A percentile compares a stretch with the other conserved stretches of the same genome.
phyloP scores from a whole-genome alignment of 164 flowering plant species.

The Aristolochia californica region DNA sequence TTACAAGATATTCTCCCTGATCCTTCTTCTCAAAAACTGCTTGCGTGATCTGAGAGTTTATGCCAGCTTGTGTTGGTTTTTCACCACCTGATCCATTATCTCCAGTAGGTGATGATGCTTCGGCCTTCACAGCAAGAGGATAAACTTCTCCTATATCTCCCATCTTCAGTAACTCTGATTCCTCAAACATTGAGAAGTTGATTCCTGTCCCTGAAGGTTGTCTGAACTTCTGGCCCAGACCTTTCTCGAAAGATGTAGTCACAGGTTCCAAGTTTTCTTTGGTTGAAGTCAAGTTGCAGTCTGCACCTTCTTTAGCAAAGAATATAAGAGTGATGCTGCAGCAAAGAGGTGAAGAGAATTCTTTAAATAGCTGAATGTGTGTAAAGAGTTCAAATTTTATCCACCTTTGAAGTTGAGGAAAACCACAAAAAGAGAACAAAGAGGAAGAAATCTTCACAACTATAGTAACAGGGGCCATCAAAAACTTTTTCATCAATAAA shows the following conservation, averaged over 20 bases:
- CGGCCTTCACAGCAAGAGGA: slow-evolving; percentile 86
- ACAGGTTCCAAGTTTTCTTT: slow-evolving; percentile 61
- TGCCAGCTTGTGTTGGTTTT: slow-evolving; percentile 20
- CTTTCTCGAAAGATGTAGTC: slow-evolving; percentile 55
- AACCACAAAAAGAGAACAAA: too few relatives aligned
- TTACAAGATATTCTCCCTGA: slow-evolving; percentile 59
- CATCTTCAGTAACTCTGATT: slow-evolving; percentile 42
- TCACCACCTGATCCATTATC: slow-evolving; percentile 28
- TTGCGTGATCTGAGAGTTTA: slow-evolving; percentile 81
- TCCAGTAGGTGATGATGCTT: slow-evolving; percentile 26
- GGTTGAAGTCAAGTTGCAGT: slow-evolving; percentile 51
- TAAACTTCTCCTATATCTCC: slow-evolving; percentile 43
- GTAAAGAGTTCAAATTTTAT: too few relatives aligned
- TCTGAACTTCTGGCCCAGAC: slow-evolving; percentile 81
- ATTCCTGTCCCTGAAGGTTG: slow-evolving; percentile 89
- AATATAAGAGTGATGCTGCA: slow-evolving; percentile 73
- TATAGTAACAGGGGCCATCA: too few relatives aligned
- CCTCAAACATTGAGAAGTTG: slow-evolving; percentile 60
- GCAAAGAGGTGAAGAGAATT: background rate
- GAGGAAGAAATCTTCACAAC: too few relatives aligned
- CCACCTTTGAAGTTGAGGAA: too few relatives aligned
- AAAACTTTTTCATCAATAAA: too few relatives aligned
- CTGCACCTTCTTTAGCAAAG: slow-evolving; percentile 92
- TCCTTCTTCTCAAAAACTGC: slow-evolving; percentile 79
- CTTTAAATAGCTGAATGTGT: too few relatives aligned